phyloP scores from a whole-genome alignment of 2,329 filamentous ascomycete species.

The Catunica adiposa region DNA sequence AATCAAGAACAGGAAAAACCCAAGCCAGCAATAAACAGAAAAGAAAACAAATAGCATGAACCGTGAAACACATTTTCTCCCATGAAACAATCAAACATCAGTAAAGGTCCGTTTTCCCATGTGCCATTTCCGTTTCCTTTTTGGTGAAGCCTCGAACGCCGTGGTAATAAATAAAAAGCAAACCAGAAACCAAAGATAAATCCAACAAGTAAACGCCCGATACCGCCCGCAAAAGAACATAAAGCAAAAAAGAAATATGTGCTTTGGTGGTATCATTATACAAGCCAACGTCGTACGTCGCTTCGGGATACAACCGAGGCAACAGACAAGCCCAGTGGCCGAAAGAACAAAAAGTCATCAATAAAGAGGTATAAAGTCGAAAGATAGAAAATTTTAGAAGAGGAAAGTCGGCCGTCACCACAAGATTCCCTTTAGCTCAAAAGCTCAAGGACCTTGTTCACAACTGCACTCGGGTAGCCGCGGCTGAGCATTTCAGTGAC shows the following conservation, averaged over 20 bases:
- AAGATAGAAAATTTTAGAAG: constrained; percentile 1
- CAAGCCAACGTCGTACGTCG: not conserved
- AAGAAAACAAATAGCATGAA: not conserved
- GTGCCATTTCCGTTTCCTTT: constrained; percentile 11
- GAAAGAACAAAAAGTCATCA: not conserved
- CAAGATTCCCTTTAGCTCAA: constrained; percentile 26
- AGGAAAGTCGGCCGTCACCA: not conserved
- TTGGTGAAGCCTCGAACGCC: constrained; percentile 12
- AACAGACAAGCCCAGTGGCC: not conserved
- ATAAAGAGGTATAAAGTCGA: not conserved
- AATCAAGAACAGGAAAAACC: constrained; percentile 3
- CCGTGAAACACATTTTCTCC: not conserved
- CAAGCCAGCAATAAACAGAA: too few relatives aligned
- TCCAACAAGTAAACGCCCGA: not conserved
- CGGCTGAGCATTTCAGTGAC: constrained; percentile 82
- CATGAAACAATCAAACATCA: constrained; percentile 9
- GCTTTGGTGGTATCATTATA: constrained; percentile 8
- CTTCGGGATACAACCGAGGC: not conserved
- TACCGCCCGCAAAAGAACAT: not conserved
- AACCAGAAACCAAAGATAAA: not conserved
- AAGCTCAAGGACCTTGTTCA: constrained; percentile 84
- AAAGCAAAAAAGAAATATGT: constrained; percentile 5
- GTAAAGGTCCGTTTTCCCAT: constrained; percentile 12
- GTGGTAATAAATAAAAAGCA: constrained; percentile 1
- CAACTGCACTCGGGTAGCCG: constrained; percentile 81